Percentiles rank a stretch among this genome's conserved stretches.
phyloP scores from a whole-genome alignment of 116 monocot genomes.

The Dioscorea cayenensis region DNA sequence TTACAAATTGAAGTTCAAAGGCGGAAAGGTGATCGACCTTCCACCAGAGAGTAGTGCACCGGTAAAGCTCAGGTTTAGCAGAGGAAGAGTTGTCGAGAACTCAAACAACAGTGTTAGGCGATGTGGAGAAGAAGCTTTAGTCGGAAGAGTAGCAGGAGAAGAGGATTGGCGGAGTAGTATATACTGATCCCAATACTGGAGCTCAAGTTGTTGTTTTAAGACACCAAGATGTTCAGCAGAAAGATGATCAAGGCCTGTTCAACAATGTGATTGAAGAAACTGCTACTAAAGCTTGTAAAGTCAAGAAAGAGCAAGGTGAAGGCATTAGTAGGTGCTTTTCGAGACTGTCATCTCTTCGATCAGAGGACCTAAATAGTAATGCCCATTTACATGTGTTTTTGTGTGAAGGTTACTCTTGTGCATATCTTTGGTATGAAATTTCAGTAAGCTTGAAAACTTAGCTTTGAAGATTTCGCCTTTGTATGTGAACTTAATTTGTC shows the following conservation, averaged over 20 bases:
- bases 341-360: conserved; percentile 40
- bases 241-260: conserved; percentile 28
- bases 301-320: conserved; percentile 71
- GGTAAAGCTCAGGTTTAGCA: conserved; percentile 37
- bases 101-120: not conserved
- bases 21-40: conserved; percentile 32
- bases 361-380: not conserved
- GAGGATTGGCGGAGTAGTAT: not conserved
- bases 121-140: conserved; percentile 12
- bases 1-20: conserved; percentile 34
- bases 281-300: conserved; percentile 50
- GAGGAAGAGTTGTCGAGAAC: conserved; percentile 12
- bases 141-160: conserved; percentile 21
- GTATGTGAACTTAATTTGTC: too few relatives aligned
- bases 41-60: conserved; percentile 27
- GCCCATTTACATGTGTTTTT: not conserved
- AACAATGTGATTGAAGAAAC: conserved; percentile 73
- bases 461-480: too few relatives aligned
- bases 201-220: conserved; percentile 29
- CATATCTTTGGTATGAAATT: too few relatives aligned
- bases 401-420: too few relatives aligned
- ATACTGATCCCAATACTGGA: conserved; percentile 6
- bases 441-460: too few relatives aligned
- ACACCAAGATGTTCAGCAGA: conserved; percentile 43
- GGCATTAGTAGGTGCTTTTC: conserved; percentile 78